Conservation (phyloP, 352 stramenopile genomes). For the Thraustochytrium sp. region DNA sequence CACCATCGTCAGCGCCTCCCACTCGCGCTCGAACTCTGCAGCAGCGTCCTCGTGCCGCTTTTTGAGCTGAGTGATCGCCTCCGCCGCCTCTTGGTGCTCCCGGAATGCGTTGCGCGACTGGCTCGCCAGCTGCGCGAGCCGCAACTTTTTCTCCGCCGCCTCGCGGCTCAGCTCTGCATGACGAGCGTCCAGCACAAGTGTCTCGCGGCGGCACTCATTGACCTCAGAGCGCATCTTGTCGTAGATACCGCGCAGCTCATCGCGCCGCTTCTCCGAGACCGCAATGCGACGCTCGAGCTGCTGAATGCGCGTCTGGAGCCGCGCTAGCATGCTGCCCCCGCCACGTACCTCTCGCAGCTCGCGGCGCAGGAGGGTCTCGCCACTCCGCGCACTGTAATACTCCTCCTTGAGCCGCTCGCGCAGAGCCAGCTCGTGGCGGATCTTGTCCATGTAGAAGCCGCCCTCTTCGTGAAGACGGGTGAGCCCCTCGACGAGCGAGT, state of each 20-base stretch:
- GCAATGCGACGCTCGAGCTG: too few species aligned
- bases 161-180: too few species aligned
- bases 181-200: too few species aligned
- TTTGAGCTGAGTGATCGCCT: neutral
- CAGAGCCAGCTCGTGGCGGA: neutral
- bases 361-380: neutral
- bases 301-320: too few species aligned
- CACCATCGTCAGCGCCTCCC: constrained; percentile 8
- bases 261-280: too few species aligned
- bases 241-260: too few species aligned
- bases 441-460: neutral
- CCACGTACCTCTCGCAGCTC: too few species aligned
- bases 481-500: neutral
- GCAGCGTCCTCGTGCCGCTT: neutral
- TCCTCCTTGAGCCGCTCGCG: neutral
- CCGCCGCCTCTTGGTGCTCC: neutral
- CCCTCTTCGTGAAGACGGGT: neutral
- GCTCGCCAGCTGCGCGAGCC: neutral
- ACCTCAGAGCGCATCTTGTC: too few species aligned
- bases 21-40: constrained; percentile 32
- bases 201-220: too few species aligned
- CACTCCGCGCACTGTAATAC: neutral
- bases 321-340: too few species aligned
- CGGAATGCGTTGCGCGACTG: neutral
- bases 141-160: neutral